Evolutionary conservation across 2,329 filamentous ascomycete species (phyloP), one percentile per base, ranked within the genome.

Genomic region (Colletotrichum sp.): DNA sequence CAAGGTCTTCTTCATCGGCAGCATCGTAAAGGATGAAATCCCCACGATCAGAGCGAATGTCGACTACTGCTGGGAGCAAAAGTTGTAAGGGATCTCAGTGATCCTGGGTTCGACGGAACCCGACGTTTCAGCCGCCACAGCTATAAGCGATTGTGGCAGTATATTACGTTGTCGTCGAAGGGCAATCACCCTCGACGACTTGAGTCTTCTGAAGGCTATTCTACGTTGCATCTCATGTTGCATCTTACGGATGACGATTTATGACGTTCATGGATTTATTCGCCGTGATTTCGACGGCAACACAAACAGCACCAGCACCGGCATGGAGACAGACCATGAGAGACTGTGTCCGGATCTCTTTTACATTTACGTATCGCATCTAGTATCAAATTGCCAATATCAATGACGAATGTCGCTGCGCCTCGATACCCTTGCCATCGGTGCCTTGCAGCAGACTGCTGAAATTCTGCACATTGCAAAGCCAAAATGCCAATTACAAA

Each of bases 1-100:
- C 78, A 87, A 85, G 61, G 89, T 92, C n/a, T 85, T 88, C 78
- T 91, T 92, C 79, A 88, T 92, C 68, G 90, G 90, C n/a, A 79
- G 81, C 6, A 84, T 92, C 19, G 71, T 79, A 5, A 71, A 78
- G 2, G 78, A 83, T 0, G 85, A 90, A 78, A 87, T 86, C 77
- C 79, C 86, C 0, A 82, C 82, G 11, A 86, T 91, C 34, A 79
- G 79, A 9, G 80, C 85, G 4, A 88, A 89, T 6, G 87, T 91
- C 70, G 85, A 90, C 77, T 78, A 81, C 52, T 90, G 88, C 80
- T 91, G 89, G 88, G 80, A 82, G 52, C 84, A 85, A 22, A 90
- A 90, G 80, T 82, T 82, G 28, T 71, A 48, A 25, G 1, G 73
- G 28, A 34, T 61, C 59, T 27, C 19, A n/a, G 39, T 16, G 39